Conservation (phyloP, 1,139 yeast species). For the Spathaspora sp. region DNA sequence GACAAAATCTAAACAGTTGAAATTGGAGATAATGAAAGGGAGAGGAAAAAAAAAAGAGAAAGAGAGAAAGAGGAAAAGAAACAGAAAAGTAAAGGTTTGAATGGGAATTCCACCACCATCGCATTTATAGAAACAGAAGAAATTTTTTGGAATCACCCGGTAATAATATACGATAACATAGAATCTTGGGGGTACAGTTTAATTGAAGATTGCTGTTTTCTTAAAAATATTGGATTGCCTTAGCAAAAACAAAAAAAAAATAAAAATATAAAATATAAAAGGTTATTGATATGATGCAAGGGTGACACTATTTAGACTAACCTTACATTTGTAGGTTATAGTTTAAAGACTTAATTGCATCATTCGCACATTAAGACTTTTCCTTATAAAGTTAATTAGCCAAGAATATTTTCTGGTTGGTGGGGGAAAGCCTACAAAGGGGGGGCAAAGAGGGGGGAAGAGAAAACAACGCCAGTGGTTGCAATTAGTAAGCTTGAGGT, state of each 20-base stretch:
- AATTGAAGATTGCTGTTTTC: neutral
- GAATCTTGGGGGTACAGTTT: neutral
- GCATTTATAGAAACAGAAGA: neutral
- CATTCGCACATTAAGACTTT: neutral
- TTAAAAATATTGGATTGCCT: neutral
- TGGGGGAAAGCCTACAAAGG: neutral
- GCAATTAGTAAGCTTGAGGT: neutral
- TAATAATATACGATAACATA: neutral
- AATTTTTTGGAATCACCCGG: neutral
- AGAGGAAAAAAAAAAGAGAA: neutral
- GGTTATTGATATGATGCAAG: neutral
- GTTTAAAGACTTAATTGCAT: neutral
- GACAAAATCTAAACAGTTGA: neutral
- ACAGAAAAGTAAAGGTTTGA: neutral
- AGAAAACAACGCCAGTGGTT: neutral
- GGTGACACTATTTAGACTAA: neutral
- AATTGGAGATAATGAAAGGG: neutral
- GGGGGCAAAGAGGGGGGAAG: neutral
- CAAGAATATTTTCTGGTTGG: slow-evolving; percentile 1
- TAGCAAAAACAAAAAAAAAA: neutral
- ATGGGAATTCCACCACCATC: neutral
- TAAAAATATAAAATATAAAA: neutral
- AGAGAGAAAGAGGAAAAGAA: neutral
- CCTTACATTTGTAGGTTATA: neutral
- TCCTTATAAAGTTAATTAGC: neutral